Evolutionary conservation across 2,329 filamentous ascomycete species (phyloP), one percentile per base, ranked within the genome.

Genomic region (Fusarium chlamydosporum): DNA sequence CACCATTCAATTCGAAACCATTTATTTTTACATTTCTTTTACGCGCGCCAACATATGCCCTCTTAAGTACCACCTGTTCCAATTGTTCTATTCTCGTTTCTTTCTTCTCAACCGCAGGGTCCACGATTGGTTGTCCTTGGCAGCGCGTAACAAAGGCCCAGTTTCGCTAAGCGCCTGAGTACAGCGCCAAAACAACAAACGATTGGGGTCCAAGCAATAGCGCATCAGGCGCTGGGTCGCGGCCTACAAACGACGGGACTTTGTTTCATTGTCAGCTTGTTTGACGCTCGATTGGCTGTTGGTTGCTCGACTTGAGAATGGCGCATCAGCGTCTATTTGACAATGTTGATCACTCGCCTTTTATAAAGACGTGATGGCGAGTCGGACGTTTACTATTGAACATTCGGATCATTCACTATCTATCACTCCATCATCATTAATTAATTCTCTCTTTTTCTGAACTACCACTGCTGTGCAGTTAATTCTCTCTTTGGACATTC

Each of bases 101-200:
- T 61, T 66, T 65, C n/a, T 48, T 12, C 33, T 34, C 33, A 43
- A 31, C 18, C 20, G 13, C 11, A 29, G 33, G 7, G 15, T n/a
- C 33, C 18, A 37, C 55, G 42, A 65, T 65, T 65, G 62, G 62
- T 18, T 66, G 20, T 66, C 9, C 3, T 52, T 61, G 0, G 23
- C 47, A 7, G 66, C 66, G 66, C 61, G 52, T 55, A 67, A 58
- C 52, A 56, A 54, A 59, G 57, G 8, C 41, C 27, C 41, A 27
- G 71, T 73, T 73, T 73, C 71, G 64, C 64, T 73, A 73, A 72
- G 71, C 71, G 71, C 71, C 52, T 37, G 40, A 20, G 18, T n/a
- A 41, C n/a, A 56, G 68, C 68, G 58, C 51, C 69, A 59, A 59
- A 56, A 53, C 11, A 29, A 59, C 56, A 67, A 71, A 65, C 57